Evolutionary conservation across 148 eudicot genomes (phyloP).

Genomic region (Fagopyrum esculentum): DNA sequence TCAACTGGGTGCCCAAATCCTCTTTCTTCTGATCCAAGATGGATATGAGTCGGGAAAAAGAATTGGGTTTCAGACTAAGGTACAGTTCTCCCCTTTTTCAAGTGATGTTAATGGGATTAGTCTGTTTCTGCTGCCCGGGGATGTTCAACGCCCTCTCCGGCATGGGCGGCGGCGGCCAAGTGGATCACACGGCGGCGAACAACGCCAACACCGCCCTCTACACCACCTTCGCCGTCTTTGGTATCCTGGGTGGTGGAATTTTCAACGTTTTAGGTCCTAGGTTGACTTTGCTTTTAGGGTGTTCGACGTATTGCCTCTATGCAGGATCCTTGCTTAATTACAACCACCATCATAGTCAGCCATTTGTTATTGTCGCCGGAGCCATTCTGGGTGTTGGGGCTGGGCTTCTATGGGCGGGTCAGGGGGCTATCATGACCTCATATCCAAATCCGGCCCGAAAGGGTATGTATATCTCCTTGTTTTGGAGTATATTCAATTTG

Average conservation of each 20-base stretch:
- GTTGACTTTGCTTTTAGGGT: constrained; percentile 59
- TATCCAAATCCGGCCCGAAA: constrained; percentile 60
- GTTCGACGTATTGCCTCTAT: constrained; percentile 69
- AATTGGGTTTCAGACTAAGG: constrained; percentile 31
- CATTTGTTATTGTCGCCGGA: constrained; percentile 62
- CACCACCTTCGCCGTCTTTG: constrained; percentile 75
- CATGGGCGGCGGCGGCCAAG: constrained; percentile 96
- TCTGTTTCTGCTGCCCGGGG: constrained; percentile 93
- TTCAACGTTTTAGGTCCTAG: constrained; percentile 83
- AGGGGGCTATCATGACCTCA: constrained; percentile 94
- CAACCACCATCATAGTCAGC: constrained; percentile 58
- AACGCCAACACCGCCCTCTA: constrained; percentile 94
- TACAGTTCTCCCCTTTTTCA: constrained; percentile 79
- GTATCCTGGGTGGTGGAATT: constrained; percentile 82
- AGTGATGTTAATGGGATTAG: constrained; percentile 61
- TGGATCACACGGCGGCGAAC: constrained; percentile 85
- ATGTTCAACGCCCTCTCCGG: constrained; percentile 95
- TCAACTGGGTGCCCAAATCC: neutral
- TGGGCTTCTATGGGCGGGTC: constrained; percentile 89
- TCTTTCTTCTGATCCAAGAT: neutral
- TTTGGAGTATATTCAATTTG: constrained; percentile 88
- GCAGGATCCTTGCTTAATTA: constrained; percentile 71
- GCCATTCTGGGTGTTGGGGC: constrained; percentile 77
- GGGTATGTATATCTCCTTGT: constrained; percentile 69
- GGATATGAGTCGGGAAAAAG: constrained; percentile 21